Evolutionary conservation across 108 stramenopile genomes (phyloP).

Genomic region (Nitzschia palea): DNA sequence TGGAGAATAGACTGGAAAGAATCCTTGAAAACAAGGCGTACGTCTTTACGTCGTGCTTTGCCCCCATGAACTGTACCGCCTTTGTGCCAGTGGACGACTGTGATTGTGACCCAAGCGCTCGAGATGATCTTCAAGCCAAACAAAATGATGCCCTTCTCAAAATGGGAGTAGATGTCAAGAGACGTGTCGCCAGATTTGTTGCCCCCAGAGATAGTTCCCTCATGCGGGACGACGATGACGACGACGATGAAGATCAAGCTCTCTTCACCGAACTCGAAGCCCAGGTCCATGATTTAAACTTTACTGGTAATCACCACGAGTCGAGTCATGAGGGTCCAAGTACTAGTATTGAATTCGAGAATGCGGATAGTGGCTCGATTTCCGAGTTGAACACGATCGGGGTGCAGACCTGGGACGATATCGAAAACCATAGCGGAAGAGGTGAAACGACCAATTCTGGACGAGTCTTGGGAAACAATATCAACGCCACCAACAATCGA

Average conservation of each 20-base stretch:
- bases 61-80: not conserved
- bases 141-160: not conserved
- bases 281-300: too few species aligned
- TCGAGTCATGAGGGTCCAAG: too few species aligned
- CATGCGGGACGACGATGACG: not conserved
- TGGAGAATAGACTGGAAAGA: not conserved
- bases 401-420: not conserved
- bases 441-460: too few species aligned
- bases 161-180: conserved; percentile 9
- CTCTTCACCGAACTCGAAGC: conserved; percentile 7
- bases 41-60: not conserved
- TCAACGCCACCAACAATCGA: not conserved
- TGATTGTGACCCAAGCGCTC: not conserved
- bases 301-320: too few species aligned
- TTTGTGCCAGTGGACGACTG: not conserved
- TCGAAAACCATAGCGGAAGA: conserved; percentile 1
- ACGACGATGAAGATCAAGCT: conserved; percentile 3
- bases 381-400: not conserved
- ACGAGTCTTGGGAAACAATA: not conserved
- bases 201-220: not conserved
- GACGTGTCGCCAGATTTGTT: not conserved
- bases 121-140: not conserved
- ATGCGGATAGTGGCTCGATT: too few species aligned
- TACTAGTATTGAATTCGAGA: too few species aligned
- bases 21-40: not conserved